These are phyloP conservation scores for Nannochloris sp. DNA, from an alignment of 139 green algal species.

Conservation along the genomic window DNA sequence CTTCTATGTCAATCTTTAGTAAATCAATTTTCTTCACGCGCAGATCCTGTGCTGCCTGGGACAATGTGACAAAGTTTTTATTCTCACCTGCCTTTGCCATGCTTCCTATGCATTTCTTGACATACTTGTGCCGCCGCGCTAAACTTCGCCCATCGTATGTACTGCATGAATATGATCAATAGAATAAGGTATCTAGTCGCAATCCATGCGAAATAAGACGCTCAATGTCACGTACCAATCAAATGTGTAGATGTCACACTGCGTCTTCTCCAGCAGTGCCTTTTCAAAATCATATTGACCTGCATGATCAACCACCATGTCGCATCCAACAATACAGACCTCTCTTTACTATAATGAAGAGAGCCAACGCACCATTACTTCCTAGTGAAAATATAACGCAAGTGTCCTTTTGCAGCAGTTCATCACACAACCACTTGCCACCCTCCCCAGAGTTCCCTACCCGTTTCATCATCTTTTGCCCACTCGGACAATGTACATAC, in stretches of 20 bases:
- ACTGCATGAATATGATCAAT: neutral
- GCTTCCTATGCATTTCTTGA: conserved; percentile 8
- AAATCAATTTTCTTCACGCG: neutral
- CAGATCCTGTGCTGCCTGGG: neutral
- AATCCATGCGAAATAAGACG: neutral
- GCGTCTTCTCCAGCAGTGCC: neutral
- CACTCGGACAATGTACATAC: neutral
- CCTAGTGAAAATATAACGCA: neutral
- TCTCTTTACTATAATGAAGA: neutral
- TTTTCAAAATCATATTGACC: conserved; percentile 3
- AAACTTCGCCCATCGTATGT: neutral
- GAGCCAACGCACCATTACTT: neutral
- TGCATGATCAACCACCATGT: neutral
- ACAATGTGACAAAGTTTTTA: conserved; percentile 4
- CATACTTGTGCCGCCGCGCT: neutral
- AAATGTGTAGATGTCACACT: neutral
- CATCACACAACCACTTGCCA: conserved; percentile 2
- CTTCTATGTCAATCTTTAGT: conserved; percentile 25
- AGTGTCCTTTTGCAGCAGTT: neutral
- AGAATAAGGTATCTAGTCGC: neutral
- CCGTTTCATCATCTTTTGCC: neutral
- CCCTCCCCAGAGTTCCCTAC: neutral
- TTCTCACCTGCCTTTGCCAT: conserved; percentile 4
- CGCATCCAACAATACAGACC: neutral
- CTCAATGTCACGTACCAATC: neutral